Percentiles rank a stretch among this genome's conserved stretches.
Conservation (phyloP, 768 basidiomycete species). For the Phylloporus rhodoxanthus region DNA sequence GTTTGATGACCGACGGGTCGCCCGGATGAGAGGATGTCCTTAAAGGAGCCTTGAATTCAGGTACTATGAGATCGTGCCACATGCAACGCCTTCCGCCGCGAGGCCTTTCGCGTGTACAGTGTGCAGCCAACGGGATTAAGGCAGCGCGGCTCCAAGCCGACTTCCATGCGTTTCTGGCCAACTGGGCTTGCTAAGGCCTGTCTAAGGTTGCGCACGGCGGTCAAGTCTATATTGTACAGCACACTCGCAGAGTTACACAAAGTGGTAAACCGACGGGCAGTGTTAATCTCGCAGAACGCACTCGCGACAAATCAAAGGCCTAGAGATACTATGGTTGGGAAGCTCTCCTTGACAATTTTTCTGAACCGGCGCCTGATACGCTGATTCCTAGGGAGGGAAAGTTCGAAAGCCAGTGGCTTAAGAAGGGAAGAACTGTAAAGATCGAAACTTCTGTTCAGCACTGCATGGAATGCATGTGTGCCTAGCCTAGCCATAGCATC, state of each 20-base stretch:
- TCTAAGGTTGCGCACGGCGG: too few relatives aligned
- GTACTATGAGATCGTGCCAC: too few relatives aligned
- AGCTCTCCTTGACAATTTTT: conserved; percentile 35
- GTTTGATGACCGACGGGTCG: conserved; percentile 3
- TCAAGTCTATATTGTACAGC: too few relatives aligned
- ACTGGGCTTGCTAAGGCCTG: background rate
- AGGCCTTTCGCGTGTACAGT: conserved; percentile 22
- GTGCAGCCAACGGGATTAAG: conserved; percentile 19
- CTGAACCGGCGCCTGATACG: conserved; percentile 42
- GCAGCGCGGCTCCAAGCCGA: conserved; percentile 11
- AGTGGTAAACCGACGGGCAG: background rate
- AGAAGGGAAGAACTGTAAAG: conserved; percentile 44
- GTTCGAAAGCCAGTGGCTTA: conserved; percentile 43
- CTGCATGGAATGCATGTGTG: conserved; percentile 66
- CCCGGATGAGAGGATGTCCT: background rate
- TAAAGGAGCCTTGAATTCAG: too few relatives aligned
- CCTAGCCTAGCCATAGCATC: conserved; percentile 56
- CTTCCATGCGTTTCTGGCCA: background rate
- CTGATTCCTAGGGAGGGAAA: conserved; percentile 42
- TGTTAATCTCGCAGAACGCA: background rate
- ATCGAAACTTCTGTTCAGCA: conserved; percentile 51
- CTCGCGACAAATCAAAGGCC: conserved; percentile 12
- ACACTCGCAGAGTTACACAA: background rate
- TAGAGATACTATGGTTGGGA: conserved; percentile 16
- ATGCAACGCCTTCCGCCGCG: conserved; percentile 20